Base-by-base conservation (phyloP, 371 early-diverging fungal species). In the Mucor circinelloides region DNA sequence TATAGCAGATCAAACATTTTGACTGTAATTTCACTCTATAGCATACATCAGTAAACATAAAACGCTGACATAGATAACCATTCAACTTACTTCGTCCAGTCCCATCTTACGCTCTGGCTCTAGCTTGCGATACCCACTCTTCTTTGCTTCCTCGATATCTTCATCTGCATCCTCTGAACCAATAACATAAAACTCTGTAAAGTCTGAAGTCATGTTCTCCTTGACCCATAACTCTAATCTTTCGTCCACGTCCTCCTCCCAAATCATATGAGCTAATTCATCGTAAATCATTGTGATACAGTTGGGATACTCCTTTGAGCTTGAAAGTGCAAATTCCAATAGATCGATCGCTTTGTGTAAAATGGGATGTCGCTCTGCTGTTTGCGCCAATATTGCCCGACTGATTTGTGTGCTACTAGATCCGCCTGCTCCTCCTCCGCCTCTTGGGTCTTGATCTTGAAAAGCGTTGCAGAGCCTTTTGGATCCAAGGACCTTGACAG, bases 201-300 rank as follows among this genome's bases (percentile, higher is more conserved):
- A 92, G 27, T 77, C 77, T 28, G 77, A 72, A 2, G 91, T 85
- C 36, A 93, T 72, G 50, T 89, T 89, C 25, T 91, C 91, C 52
- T 84, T 80, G 48, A 93, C 79, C 93, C 93, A 94, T 0, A 77
- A 36, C 19, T 85, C 79, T n/a, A 94, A 67, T 17, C 85, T 83
- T 28, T 66, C 61, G 34, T 93, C 88, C 30, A 92, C 60, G 30
- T 77, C 59, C 0, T 77, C 73, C 23, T 81, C 76, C 28, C 77
- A 67, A 19, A 94, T 76, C 54, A 91, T 77, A 28, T 83, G 76
- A 7, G 93, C 85, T 5, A 94, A 75, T 64, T 92, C 93, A 68
- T 94, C 93, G 68, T 87, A 92, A 0, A 91, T 84, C 58, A 93
- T 74, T 2, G 92, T 80, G 15, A 91, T 54, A 58, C 89, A 92